These are phyloP conservation scores for Neoboletus brunneissimus DNA, from an alignment of 768 basidiomycete genomes.

Conservation along the genomic window DNA sequence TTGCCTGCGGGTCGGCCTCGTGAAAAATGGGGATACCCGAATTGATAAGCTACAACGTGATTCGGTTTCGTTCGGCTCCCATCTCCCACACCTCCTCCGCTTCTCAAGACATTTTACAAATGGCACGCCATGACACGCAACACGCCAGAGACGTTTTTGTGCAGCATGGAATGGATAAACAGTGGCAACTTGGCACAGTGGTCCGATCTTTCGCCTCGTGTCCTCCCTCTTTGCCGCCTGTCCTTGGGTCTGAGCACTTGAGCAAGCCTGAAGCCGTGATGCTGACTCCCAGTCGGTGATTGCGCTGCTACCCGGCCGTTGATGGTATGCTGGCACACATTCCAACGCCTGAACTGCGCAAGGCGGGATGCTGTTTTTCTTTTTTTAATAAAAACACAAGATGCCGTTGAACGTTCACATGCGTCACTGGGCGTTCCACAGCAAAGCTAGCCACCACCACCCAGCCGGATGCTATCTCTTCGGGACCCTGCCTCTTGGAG, in stretches of 20 bases:
- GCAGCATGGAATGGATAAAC: not conserved
- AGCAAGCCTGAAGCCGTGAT: not conserved
- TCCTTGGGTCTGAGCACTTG: not conserved
- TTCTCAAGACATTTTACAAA: conserved; percentile 1
- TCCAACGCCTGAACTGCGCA: not conserved
- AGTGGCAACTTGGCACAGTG: not conserved
- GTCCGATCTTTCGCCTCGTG: conserved; percentile 1
- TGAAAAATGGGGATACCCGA: conserved; percentile 23
- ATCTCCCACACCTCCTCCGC: not conserved
- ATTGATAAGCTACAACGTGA: conserved; percentile 18
- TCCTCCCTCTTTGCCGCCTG: not conserved
- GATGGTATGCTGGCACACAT: conserved; percentile 5
- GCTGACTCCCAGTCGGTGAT: conserved; percentile 19
- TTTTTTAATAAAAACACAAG: not conserved
- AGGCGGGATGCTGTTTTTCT: conserved; percentile 1
- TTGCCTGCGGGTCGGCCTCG: conserved; percentile 10
- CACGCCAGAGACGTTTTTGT: not conserved
- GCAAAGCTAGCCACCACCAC: not conserved
- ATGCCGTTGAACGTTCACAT: conserved; percentile 2
- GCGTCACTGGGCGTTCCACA: conserved; percentile 1
- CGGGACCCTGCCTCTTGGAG: not conserved
- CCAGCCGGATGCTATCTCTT: conserved; percentile 2
- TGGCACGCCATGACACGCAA: not conserved
- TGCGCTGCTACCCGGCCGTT: conserved; percentile 15
- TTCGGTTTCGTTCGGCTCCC: conserved; percentile 3